These are phyloP conservation scores for Erythrobasidium hasegawianum DNA, from an alignment of 1,284 basidiomycete genomes.

Conservation along the genomic window DNA sequence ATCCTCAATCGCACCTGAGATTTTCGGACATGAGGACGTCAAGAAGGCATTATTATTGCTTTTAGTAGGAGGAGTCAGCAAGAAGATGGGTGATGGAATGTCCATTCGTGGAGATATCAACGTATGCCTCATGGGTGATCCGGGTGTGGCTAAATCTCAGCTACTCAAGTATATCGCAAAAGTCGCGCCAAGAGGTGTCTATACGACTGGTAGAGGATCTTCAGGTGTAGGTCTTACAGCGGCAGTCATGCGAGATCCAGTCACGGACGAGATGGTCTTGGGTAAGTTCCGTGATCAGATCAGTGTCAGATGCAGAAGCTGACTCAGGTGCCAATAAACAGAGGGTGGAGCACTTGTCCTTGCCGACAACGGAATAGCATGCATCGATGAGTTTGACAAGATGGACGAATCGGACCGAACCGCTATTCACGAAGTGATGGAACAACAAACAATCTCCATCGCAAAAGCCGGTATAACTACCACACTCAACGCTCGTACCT, in stretches of 20 bases:
- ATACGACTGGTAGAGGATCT: constrained; percentile 96
- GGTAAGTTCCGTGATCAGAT: too few relatives aligned
- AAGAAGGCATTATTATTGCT: constrained; percentile 95
- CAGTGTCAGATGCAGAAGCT: too few relatives aligned
- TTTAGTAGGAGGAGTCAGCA: constrained; percentile 92
- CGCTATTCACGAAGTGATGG: constrained; percentile 99
- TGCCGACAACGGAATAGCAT: constrained; percentile 98
- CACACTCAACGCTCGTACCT: constrained; percentile 96
- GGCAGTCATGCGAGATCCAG: constrained; percentile 98
- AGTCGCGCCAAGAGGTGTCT: constrained; percentile 93
- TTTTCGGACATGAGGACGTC: constrained; percentile 95
- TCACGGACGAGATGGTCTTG: constrained; percentile 98
- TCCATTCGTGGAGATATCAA: constrained; percentile 98
- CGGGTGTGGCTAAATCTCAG: constrained; percentile 98
- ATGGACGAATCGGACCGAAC: constrained; percentile 99
- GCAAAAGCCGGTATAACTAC: constrained; percentile 99
- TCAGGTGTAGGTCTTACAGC: constrained; percentile 98
- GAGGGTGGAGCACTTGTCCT: constrained; percentile 98
- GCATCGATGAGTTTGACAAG: constrained; percentile 99
- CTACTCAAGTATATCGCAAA: constrained; percentile 98
- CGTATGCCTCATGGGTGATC: constrained; percentile 98
- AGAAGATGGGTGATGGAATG: constrained; percentile 93
- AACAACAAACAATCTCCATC: constrained; percentile 99
- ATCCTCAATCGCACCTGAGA: constrained; percentile 87
- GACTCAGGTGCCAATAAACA: too few relatives aligned